Conservation (phyloP, 2,329 filamentous ascomycete genomes). For the Fusarium penzigii region DNA sequence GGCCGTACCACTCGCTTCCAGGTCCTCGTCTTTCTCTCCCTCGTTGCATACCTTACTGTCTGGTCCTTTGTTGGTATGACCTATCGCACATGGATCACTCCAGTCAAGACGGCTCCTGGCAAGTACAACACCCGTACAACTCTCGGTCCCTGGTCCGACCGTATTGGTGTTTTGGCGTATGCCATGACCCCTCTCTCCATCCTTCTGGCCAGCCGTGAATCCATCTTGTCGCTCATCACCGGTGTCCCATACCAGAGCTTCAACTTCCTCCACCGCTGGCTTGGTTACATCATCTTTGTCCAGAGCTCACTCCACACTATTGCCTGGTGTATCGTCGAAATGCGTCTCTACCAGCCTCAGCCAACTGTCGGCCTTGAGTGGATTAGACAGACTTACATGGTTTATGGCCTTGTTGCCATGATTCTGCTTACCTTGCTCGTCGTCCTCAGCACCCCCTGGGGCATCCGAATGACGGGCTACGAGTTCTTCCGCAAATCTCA, state of each 20-base stretch:
- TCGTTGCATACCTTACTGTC: slow-evolving; percentile 64
- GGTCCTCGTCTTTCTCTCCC: slow-evolving; percentile 58
- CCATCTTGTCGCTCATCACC: slow-evolving; percentile 67
- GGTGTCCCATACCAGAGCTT: slow-evolving; percentile 76
- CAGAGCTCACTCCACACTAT: slow-evolving; percentile 71
- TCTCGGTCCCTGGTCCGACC: slow-evolving; percentile 68
- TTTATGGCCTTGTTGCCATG: slow-evolving; percentile 73
- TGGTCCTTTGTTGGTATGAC: slow-evolving; percentile 70
- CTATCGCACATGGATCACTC: slow-evolving; percentile 71
- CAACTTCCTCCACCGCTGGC: slow-evolving; percentile 77
- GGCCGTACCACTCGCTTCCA: slow-evolving; percentile 70
- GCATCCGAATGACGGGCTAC: slow-evolving; percentile 68
- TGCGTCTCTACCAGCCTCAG: slow-evolving; percentile 69
- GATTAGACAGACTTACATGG: slow-evolving; percentile 66
- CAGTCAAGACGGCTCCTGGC: slow-evolving; percentile 56
- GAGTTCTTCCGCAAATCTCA: slow-evolving; percentile 77
- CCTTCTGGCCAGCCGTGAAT: slow-evolving; percentile 68
- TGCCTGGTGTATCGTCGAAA: slow-evolving; percentile 68
- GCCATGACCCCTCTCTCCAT: slow-evolving; percentile 72
- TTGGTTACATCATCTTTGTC: slow-evolving; percentile 70
- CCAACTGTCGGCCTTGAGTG: slow-evolving; percentile 58
- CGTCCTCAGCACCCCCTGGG: slow-evolving; percentile 55
- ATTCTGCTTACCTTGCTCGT: slow-evolving; percentile 62
- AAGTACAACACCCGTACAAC: slow-evolving; percentile 65
- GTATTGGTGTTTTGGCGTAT: slow-evolving; percentile 70